Evolutionary conservation across 225 moss, liverwort and hornwort species (phyloP).

Genomic region (Takakia lepidozioides): DNA sequence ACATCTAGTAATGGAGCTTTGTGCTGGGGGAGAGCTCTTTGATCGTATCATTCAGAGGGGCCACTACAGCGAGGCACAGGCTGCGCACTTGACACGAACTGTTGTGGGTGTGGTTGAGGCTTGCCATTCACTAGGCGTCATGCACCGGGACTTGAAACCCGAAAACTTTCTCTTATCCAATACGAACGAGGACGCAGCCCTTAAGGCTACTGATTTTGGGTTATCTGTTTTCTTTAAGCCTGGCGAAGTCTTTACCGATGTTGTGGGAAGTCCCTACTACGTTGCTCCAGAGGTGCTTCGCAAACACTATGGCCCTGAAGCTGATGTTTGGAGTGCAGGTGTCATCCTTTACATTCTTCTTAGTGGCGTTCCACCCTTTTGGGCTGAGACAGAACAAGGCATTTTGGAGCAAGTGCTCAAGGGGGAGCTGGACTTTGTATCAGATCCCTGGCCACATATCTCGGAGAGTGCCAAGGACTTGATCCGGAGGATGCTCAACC

Average conservation of each 20-base stretch:
- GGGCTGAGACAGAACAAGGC: slow-evolving; percentile 6
- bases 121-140: slow-evolving; percentile 4
- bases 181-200: background rate
- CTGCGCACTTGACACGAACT: slow-evolving; percentile 3
- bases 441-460: slow-evolving; percentile 2
- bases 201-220: slow-evolving; percentile 5
- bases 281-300: background rate
- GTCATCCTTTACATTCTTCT: slow-evolving; percentile 2
- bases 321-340: background rate
- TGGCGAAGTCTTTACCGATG: background rate
- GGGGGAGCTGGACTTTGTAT: background rate
- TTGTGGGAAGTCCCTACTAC: slow-evolving; percentile 4
- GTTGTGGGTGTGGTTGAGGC: slow-evolving; percentile 4
- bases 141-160: slow-evolving; percentile 8
- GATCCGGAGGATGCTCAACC: slow-evolving; percentile 5
- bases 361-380: slow-evolving; percentile 6
- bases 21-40: slow-evolving; percentile 5
- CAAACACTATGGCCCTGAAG: slow-evolving; percentile 4
- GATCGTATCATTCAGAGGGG: slow-evolving; percentile 4
- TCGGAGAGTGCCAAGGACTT: slow-evolving; percentile 5
- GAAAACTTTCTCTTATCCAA: slow-evolving; percentile 7
- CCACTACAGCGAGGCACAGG: slow-evolving; percentile 2
- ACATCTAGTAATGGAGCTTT: slow-evolving; percentile 9
- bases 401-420: background rate
- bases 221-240: slow-evolving; percentile 8